Evolutionary conservation across 2,329 filamentous ascomycete genomes (phyloP).

Genomic region (Zymoseptoria passerinii): DNA sequence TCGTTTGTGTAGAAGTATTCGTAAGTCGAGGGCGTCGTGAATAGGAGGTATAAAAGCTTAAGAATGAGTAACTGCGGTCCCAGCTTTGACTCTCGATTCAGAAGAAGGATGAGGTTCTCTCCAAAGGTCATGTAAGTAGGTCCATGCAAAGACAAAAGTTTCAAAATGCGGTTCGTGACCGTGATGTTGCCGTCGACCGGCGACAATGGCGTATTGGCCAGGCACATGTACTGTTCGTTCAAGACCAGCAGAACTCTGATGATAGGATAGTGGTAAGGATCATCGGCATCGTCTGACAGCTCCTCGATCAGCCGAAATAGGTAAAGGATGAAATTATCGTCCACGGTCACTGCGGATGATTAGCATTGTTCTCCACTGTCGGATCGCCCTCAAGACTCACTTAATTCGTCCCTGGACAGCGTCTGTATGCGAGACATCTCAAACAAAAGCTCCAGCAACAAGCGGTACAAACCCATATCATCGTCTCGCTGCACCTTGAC

Average conservation of each 20-base stretch:
- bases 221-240: slow-evolving; percentile 93
- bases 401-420: slow-evolving; percentile 67
- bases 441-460: slow-evolving; percentile 82
- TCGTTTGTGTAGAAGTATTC: slow-evolving; percentile 99
- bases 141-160: slow-evolving; percentile 74
- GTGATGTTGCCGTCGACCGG: slow-evolving; percentile 33
- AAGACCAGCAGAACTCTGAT: slow-evolving; percentile 91
- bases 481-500: slow-evolving; percentile 56
- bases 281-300: slow-evolving; percentile 74
- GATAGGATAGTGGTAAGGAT: slow-evolving; percentile 92
- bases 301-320: slow-evolving; percentile 84
- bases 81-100: slow-evolving; percentile 90
- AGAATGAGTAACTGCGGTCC: slow-evolving; percentile 92
- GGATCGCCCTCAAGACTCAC: slow-evolving; percentile 32
- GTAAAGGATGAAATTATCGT: slow-evolving; percentile 73
- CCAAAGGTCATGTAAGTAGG: slow-evolving; percentile 85
- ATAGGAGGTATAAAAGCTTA: slow-evolving; percentile 89
- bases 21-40: slow-evolving; percentile 82
- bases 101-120: slow-evolving; percentile 88
- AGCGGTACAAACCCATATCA: slow-evolving; percentile 64
- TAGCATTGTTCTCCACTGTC: neutral
- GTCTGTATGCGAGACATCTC: slow-evolving; percentile 93
- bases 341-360: slow-evolving; percentile 42
- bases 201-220: slow-evolving; percentile 52
- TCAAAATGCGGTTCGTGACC: slow-evolving; percentile 88